Evolutionary conservation across 129 eudicot genomes (phyloP), one percentile per base, ranked within the genome.

Genomic region (Chrysanthemum seticuspe): DNA sequence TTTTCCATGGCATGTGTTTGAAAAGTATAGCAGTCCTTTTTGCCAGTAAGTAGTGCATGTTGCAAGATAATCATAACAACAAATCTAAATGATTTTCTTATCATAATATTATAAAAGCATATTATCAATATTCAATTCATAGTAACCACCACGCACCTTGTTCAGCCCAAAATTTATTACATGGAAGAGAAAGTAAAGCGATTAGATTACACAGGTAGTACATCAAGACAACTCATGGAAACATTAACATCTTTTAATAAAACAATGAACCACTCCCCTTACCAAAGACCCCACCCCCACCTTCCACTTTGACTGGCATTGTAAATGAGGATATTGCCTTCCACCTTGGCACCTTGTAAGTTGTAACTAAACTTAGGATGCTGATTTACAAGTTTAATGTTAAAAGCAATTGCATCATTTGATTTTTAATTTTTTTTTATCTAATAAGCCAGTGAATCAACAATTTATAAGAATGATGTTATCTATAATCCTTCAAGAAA

Each of bases 211-310:
- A 73, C 19, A 53, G 51, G 18, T 64, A 73, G 61, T 54, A 70
- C 56, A 29, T 57, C 31, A 57, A 27, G 62, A 19, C 62, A 57
- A 57, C 62, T 62, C 66, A 74, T 18, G 48, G 44, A 74, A 51
- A 60, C 78, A 74, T 63, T 31, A 74, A 63, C 63, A 74, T 74
- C 21, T 62, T 51, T 16, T 54, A 50, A 62, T 63, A 74, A 74
- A 63, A 76, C 74, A 76, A 76, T 16, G 40, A 50, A 77, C 65
- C 73, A 77, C 45, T 34, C 76, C 76, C 61, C 70, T 56, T 74
- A 27, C 25, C 76, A 49, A 75, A 66, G 81, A 65, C 49, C 81
- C 76, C 79, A 57, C 11, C 27, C 15, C 57, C 57, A 5, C 59
- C 45, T 14, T 70, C 65, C 74, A 67, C 74, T 64, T 29, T 76